Conservation (phyloP, 225 moss, liverwort and hornwort species). For the Polytrichum formosum region DNA sequence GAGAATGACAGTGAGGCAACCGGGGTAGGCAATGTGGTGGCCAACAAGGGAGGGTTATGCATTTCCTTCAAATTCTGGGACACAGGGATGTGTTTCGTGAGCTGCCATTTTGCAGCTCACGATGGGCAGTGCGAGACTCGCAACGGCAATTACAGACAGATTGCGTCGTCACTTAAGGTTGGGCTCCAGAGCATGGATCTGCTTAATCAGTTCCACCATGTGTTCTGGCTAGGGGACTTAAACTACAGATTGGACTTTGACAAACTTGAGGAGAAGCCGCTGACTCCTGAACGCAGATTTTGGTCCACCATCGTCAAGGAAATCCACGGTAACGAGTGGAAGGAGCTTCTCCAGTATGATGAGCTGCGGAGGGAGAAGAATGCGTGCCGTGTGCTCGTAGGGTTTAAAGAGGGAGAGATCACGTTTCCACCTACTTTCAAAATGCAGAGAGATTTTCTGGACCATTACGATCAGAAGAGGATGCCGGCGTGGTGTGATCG, state of each 20-base stretch:
- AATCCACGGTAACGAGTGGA: conserved; percentile 23
- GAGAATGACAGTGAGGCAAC: conserved; percentile 55
- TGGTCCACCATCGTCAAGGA: conserved; percentile 45
- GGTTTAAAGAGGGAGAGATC: conserved; percentile 56
- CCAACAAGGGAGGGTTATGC: conserved; percentile 63
- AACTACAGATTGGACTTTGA: conserved; percentile 57
- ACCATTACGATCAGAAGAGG: conserved; percentile 43
- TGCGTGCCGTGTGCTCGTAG: conserved; percentile 36
- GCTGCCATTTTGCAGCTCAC: conserved; percentile 60
- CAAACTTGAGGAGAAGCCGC: conserved; percentile 18
- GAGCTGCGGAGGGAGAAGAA: conserved; percentile 49
- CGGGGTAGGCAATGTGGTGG: conserved; percentile 64
- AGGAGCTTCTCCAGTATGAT: conserved; percentile 35
- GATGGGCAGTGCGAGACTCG: conserved; percentile 57
- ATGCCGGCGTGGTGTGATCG: conserved; percentile 74
- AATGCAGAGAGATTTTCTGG: conserved; percentile 33
- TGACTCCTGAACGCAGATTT: conserved; percentile 38
- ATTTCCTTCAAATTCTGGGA: conserved; percentile 69
- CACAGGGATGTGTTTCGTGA: conserved; percentile 64
- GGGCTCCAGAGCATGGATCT: conserved; percentile 55
- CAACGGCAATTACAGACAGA: conserved; percentile 52
- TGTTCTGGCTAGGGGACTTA: conserved; percentile 67
- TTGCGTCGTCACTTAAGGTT: conserved; percentile 49
- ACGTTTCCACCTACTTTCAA: conserved; percentile 61
- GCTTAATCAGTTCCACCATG: conserved; percentile 62